phyloP scores from a whole-genome alignment of 2,329 filamentous ascomycete genomes.

The Metarhizium humberi region DNA sequence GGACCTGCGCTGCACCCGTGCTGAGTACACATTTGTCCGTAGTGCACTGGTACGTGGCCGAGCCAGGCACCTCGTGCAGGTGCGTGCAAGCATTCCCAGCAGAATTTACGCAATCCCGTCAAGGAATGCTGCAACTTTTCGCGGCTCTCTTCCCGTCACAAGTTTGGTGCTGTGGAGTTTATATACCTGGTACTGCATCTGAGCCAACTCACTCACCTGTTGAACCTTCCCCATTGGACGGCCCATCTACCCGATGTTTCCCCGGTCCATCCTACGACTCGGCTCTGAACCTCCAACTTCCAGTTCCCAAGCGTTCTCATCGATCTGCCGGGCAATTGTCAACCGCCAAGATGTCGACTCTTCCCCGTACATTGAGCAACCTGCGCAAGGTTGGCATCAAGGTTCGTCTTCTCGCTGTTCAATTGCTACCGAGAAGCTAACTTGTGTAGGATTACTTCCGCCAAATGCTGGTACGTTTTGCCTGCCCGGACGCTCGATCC shows the following conservation, averaged over 20 bases:
- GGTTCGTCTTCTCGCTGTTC: slow-evolving; percentile 38
- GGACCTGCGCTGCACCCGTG: slow-evolving; percentile 28
- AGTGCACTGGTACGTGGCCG: slow-evolving; percentile 10
- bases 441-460: slow-evolving; percentile 68
- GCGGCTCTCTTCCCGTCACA: background rate
- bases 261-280: slow-evolving; percentile 12
- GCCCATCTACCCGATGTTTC: slow-evolving; percentile 18
- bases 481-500: slow-evolving; percentile 8
- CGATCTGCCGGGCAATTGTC: slow-evolving; percentile 8
- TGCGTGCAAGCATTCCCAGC: slow-evolving; percentile 23
- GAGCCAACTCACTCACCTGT: background rate
- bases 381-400: slow-evolving; percentile 81
- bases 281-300: slow-evolving; percentile 7
- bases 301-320: slow-evolving; percentile 6
- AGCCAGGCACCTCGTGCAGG: slow-evolving; percentile 23
- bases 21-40: slow-evolving; percentile 9
- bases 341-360: slow-evolving; percentile 70
- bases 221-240: background rate
- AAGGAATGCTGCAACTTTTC: background rate
- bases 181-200: background rate
- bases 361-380: slow-evolving; percentile 78
- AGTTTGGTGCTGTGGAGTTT: background rate
- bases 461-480: slow-evolving; percentile 78
- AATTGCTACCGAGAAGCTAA: slow-evolving; percentile 3
- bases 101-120: background rate